phyloP scores from a whole-genome alignment of 1,284 basidiomycete genomes.

The Sanghuangporus sanghuang region DNA sequence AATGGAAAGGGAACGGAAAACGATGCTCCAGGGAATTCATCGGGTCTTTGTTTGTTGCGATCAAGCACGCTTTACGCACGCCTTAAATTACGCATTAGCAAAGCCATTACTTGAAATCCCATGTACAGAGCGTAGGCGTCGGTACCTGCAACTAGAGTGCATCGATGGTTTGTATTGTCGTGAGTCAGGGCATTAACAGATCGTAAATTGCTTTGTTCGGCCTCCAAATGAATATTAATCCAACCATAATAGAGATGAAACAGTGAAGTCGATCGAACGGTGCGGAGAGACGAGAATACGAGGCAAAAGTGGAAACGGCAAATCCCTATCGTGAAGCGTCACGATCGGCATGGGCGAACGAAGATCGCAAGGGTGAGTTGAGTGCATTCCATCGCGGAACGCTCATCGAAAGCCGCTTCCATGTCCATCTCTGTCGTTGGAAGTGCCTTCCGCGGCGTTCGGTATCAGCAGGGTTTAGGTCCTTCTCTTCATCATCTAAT shows the following conservation, averaged over 20 bases:
- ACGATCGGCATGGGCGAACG: background rate
- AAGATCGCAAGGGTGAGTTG: conserved; percentile 6
- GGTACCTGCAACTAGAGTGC: background rate
- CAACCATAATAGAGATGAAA: background rate
- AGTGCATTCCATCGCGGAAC: conserved; percentile 12
- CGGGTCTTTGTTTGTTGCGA: background rate
- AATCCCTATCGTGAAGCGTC: background rate
- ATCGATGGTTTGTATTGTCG: background rate
- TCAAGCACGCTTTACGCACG: background rate
- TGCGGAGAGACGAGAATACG: background rate
- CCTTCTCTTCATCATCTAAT: background rate
- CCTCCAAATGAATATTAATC: conserved; percentile 9
- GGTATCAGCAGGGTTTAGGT: background rate
- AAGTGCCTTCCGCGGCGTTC: conserved; percentile 9
- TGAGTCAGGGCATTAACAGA: conserved; percentile 10
- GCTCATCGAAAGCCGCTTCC: conserved; percentile 16
- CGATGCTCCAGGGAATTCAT: background rate
- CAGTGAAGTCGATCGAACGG: background rate
- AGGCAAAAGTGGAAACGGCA: background rate
- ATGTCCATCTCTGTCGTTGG: conserved; percentile 15
- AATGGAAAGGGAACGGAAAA: background rate
- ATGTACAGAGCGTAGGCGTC: background rate
- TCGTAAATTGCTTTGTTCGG: conserved; percentile 11
- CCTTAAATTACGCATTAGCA: background rate
- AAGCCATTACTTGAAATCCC: background rate